phyloP scores from a whole-genome alignment of 2,329 filamentous ascomycete genomes.

The Lachnellula willkommii region DNA sequence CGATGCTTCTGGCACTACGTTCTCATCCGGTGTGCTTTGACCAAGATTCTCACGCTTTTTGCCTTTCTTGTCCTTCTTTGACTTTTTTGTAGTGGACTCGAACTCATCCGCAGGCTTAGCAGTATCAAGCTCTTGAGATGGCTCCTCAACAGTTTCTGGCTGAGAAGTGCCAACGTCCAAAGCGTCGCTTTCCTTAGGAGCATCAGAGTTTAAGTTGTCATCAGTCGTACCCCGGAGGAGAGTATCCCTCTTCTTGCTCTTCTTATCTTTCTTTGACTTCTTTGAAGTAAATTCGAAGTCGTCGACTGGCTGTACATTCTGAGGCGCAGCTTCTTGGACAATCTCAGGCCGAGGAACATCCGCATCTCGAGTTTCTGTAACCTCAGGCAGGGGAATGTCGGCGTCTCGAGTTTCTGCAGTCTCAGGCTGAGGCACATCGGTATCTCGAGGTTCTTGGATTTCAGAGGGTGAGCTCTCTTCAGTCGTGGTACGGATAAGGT shows the following conservation, averaged over 20 bases:
- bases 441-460: background rate
- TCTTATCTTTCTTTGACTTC: slow-evolving; percentile 38
- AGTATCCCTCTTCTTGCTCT: slow-evolving; percentile 21
- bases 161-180: background rate
- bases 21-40: background rate
- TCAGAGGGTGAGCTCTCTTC: background rate
- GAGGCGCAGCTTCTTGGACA: background rate
- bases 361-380: background rate
- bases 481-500: background rate
- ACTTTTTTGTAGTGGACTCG: background rate
- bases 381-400: background rate
- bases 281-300: slow-evolving; percentile 23
- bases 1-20: background rate
- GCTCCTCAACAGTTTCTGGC: background rate
- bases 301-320: background rate
- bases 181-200: background rate
- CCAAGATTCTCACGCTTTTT: slow-evolving; percentile 8
- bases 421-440: background rate
- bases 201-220: background rate
- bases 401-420: too few species aligned
- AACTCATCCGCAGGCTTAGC: slow-evolving; percentile 5
- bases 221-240: background rate
- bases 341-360: background rate
- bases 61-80: slow-evolving; percentile 35
- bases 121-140: background rate